Conservation (phyloP, 208 protist genomes). For the Zelonia costaricensis region DNA sequence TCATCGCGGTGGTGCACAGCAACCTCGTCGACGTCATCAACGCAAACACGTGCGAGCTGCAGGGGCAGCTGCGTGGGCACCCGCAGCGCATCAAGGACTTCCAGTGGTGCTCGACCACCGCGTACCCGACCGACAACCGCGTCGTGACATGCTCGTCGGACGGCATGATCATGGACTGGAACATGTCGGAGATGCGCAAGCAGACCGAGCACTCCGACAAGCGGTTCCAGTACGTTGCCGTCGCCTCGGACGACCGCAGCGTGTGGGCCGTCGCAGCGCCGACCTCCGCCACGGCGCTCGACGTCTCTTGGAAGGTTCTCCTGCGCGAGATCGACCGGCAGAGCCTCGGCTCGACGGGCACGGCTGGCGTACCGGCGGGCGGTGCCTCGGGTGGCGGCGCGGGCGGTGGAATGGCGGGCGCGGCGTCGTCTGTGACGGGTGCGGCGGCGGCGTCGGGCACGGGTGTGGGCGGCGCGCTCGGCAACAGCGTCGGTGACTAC, state of each 20-base stretch:
- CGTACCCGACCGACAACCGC: conserved; percentile 91
- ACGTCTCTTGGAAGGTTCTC: conserved; percentile 84
- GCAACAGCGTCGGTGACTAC: conserved; percentile 61
- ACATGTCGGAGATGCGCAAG: conserved; percentile 83
- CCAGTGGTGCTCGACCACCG: conserved; percentile 80
- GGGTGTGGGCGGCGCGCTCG: conserved; percentile 4
- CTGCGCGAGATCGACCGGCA: conserved; percentile 88
- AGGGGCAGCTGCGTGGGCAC: conserved; percentile 93
- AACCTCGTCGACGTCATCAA: conserved; percentile 94
- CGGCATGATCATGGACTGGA: conserved; percentile 96
- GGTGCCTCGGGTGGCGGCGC: background rate
- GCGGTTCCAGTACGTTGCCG: conserved; percentile 87
- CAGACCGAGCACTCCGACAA: conserved; percentile 91
- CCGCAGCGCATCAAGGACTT: conserved; percentile 88
- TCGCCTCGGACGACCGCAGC: conserved; percentile 80
- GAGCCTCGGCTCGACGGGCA: conserved; percentile 31
- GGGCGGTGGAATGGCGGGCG: background rate
- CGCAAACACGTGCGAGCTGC: conserved; percentile 91
- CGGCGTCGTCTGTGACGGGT: background rate
- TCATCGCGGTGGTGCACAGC: conserved; percentile 93
- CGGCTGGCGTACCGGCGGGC: background rate
- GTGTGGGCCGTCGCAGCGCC: conserved; percentile 91
- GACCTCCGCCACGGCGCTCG: conserved; percentile 59
- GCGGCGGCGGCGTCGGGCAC: background rate
- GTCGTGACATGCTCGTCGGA: conserved; percentile 92